Evolutionary conservation across 768 basidiomycete genomes (phyloP), one percentile per base, ranked within the genome.

Genomic region (Lentinula detonsa): DNA sequence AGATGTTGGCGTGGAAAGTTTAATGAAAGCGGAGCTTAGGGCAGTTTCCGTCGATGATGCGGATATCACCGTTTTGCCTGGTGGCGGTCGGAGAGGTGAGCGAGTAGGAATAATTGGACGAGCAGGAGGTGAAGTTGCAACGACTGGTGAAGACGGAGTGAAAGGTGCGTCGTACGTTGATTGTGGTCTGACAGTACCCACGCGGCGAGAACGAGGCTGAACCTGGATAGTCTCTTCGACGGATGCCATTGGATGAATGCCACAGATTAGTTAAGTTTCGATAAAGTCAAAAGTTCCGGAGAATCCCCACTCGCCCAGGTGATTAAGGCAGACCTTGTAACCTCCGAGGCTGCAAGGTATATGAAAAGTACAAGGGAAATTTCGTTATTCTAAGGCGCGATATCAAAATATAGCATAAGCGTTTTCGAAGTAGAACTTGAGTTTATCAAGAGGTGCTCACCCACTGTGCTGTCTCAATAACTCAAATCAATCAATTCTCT

Each of bases 171-270:
- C 67, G 63, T 71, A 73, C 69, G 74, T 65, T 71, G 67, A 66
- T 62, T 73, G 73, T 57, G 72, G 70, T 67, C 67, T 68, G 62
- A 74, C 69, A 59, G 72, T 68, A 60, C 73, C 72, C 80, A 80
- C 75, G 79, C 77, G 80, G 76, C 68, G 68, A 60, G 76, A 75
- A 71, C 74, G 78, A 77, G 78, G 75, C 69, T 63, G 59, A 28
- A 49, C 59, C 35, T 60, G 45, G 46, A 42, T 15, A 21, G 18
- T 56, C 8, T 40, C 46, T 59, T 50, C 28, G 16, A 37, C 18
- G 37, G 57, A 33, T 59, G 57, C 57, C 57, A 59, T 59, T 59
- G 57, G 45, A 57, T 15, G 54, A 43, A 56, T 39, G 54, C 28
- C 28, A 37, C 5, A n/a, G 55, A 56, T 43, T 46, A 59, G 45